phyloP scores from a whole-genome alignment of 768 basidiomycete genomes.

The Glaciozyma antarctica region DNA sequence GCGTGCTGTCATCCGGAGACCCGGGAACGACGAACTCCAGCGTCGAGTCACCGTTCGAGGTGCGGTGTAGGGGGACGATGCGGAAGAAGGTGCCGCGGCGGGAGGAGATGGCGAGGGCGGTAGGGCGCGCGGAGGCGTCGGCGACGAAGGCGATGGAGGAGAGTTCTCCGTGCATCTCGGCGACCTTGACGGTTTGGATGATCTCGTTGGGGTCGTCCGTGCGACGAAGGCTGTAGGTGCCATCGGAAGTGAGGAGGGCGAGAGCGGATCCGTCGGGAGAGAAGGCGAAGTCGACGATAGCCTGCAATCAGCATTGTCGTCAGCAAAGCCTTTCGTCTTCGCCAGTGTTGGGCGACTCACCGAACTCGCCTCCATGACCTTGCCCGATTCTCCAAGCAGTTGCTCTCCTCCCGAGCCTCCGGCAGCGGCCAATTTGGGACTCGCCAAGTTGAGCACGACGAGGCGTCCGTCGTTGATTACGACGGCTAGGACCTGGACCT shows the following conservation, averaged over 20 bases:
- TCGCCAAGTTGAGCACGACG: background rate
- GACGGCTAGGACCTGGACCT: background rate
- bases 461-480: background rate
- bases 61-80: background rate
- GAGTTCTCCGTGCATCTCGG: background rate
- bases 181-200: background rate
- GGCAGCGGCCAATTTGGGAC: no score
- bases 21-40: background rate
- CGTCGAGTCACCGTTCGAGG: background rate
- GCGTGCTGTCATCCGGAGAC: background rate
- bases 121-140: background rate
- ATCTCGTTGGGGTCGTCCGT: background rate
- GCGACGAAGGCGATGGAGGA: constrained; percentile 3
- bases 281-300: constrained; percentile 9
- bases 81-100: background rate
- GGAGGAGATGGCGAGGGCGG: constrained; percentile 4
- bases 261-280: constrained; percentile 7
- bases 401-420: background rate
- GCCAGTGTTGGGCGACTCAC: background rate
- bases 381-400: background rate
- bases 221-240: background rate
- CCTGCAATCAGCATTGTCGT: background rate
- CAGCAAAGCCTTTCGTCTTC: no score
- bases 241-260: background rate
- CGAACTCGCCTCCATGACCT: background rate